Evolutionary conservation across 768 basidiomycete genomes (phyloP), one percentile per base, ranked within the genome.

Genomic region (Tulasnella calospora): DNA sequence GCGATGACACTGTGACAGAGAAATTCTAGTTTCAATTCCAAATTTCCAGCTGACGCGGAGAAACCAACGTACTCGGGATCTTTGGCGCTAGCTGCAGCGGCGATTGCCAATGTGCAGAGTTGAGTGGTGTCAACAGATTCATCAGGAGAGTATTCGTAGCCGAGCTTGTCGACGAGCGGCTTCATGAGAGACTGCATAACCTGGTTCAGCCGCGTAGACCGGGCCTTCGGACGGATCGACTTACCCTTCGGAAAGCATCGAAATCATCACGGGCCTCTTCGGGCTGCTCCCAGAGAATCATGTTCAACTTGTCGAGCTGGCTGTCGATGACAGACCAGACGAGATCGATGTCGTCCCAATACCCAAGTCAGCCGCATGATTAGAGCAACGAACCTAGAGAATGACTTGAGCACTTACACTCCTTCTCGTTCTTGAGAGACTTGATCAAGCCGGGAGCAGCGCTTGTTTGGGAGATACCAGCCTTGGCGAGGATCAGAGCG

Each of bases 261-360:
- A 96, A 82, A 70, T 87, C 82, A 8, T 85, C 46, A 86, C 87
- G 46, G 86, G 86, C 80, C 87, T 86, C 38, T 85, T 87, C 44
- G 84, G 85, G 82, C 81, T 94, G 86, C 84, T 97, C 95, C 92
- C 94, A 98, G 92, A 95, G 98, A 3, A 90, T 89, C 8, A 86
- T 88, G 12, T 86, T 83, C 38, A 98, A 84, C 44, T 85, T 83
- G 36, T 82, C 81, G 73, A 98, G 84, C 73, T 87, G 90, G 15
- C 86, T 85, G 5, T 87, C 84, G 71, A 96, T 90, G 77, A 89
- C 89, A 71, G 89, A 86, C 94, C 93, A 96, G 21, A 97, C 94
- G 79, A 94, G 87, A 84, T 91, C 95, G 94, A 81, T n/a, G 41
- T 40, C 35, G 6, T 10, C 74, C 57, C 71, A 10, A 44, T 44